A percentile compares a stretch with the other conserved stretches of the same genome.
phyloP scores from a whole-genome alignment of 2,329 filamentous ascomycete genomes.

The Phaeoacremonium minimum region DNA sequence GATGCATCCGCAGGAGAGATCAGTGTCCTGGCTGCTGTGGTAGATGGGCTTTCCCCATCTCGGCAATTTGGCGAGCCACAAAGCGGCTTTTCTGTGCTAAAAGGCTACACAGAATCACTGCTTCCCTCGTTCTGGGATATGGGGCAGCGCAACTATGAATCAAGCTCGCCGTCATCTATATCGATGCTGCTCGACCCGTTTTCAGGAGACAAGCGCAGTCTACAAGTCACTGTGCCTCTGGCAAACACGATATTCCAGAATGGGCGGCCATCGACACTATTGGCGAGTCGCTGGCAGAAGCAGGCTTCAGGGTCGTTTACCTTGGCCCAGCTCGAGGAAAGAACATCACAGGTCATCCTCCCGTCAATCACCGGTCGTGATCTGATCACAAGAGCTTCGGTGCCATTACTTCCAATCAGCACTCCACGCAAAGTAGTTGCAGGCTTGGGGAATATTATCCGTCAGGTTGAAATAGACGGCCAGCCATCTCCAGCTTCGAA shows the following conservation, averaged over 20 bases:
- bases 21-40: constrained; percentile 48
- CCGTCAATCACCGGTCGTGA: background rate
- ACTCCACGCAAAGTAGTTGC: constrained; percentile 55
- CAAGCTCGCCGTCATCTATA: constrained; percentile 33
- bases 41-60: constrained; percentile 46
- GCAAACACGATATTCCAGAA: constrained; percentile 78
- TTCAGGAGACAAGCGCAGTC: constrained; percentile 9
- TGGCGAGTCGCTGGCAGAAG: constrained; percentile 1
- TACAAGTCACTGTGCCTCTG: constrained; percentile 55
- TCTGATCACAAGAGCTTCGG: background rate
- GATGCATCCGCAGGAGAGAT: constrained; percentile 19
- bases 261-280: constrained; percentile 11
- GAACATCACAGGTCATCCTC: background rate
- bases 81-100: constrained; percentile 48
- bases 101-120: constrained; percentile 33
- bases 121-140: too few relatives aligned
- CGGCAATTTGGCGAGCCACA: constrained; percentile 21
- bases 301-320: background rate
- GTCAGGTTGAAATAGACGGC: constrained; percentile 50
- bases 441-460: constrained; percentile 76
- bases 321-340: background rate
- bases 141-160: too few relatives aligned
- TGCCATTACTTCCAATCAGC: constrained; percentile 60
- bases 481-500: constrained; percentile 57
- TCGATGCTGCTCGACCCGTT: constrained; percentile 31